Percentiles rank a stretch among this genome's conserved stretches.
These are phyloP conservation scores for Trichoderma guizhouense DNA, from an alignment of 2,329 filamentous ascomycete genomes.

Conservation along the genomic window DNA sequence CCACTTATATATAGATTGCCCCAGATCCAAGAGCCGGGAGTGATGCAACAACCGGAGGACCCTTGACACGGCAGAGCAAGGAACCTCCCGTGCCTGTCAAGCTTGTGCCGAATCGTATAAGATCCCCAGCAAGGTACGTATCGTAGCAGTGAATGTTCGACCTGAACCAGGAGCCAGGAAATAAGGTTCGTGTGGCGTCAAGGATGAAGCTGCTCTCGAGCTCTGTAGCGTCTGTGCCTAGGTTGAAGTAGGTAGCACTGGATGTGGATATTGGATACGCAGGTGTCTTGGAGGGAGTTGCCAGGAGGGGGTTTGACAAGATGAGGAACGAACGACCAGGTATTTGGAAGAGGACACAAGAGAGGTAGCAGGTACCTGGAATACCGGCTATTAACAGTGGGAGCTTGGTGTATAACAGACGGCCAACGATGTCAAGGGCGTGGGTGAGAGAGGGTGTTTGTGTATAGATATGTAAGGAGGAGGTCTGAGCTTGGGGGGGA, in stretches of 20 bases:
- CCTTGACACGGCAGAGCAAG: constrained; percentile 2
- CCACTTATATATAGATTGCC: background rate
- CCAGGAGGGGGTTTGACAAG: background rate
- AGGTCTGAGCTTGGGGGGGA: background rate
- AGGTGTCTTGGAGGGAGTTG: background rate
- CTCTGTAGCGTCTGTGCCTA: constrained; percentile 4
- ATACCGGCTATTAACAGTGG: background rate
- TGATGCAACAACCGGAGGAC: background rate
- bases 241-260: background rate
- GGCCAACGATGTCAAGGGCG: background rate
- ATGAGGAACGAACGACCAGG: background rate
- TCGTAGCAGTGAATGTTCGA: background rate
- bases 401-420: background rate
- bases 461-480: background rate
- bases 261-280: background rate
- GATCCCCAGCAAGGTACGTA: background rate
- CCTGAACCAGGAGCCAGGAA: background rate
- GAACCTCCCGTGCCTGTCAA: background rate
- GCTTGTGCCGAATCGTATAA: background rate
- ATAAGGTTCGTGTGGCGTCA: constrained; percentile 13
- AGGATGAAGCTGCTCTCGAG: constrained; percentile 3
- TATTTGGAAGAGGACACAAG: background rate
- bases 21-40: background rate
- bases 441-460: background rate
- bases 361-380: background rate